A percentile compares a stretch with the other conserved stretches of the same genome.
Evolutionary conservation across 306 rosid genomes (phyloP).

Genomic region (Inga oerstediana): DNA sequence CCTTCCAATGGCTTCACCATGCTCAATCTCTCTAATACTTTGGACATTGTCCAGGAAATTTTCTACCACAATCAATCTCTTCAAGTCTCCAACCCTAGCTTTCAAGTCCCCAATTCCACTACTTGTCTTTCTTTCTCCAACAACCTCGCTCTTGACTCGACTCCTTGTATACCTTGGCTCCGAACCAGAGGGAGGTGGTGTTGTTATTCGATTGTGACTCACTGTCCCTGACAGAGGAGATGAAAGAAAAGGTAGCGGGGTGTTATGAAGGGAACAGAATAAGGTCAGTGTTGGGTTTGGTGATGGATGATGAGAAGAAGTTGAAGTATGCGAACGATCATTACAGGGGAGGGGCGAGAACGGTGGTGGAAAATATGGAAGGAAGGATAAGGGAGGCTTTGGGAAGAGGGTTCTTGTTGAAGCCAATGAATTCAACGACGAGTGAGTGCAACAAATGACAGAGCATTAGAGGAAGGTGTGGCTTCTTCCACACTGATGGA

Average conservation of each 20-base stretch:
- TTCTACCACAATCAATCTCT: slow-evolving; percentile 36
- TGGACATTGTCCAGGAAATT: background rate
- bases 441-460: slow-evolving; percentile 20
- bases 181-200: background rate
- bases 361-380: background rate
- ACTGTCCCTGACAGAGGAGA: background rate
- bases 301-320: background rate
- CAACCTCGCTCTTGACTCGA: background rate
- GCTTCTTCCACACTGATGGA: background rate
- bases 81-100: slow-evolving; percentile 33
- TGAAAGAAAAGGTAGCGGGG: slow-evolving; percentile 6
- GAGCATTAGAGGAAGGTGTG: slow-evolving; percentile 38
- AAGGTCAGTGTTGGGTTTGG: slow-evolving; percentile 29
- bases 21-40: background rate
- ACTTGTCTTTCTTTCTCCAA: background rate
- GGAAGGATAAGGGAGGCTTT: background rate
- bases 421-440: background rate
- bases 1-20: slow-evolving; percentile 26
- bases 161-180: background rate
- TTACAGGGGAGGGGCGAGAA: background rate
- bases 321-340: background rate
- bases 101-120: background rate
- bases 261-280: slow-evolving; percentile 14
- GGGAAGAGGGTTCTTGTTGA: slow-evolving; percentile 41
- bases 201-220: slow-evolving; percentile 31